phyloP scores from a whole-genome alignment of 2,329 filamentous ascomycete genomes.

The Xylaria sp. region DNA sequence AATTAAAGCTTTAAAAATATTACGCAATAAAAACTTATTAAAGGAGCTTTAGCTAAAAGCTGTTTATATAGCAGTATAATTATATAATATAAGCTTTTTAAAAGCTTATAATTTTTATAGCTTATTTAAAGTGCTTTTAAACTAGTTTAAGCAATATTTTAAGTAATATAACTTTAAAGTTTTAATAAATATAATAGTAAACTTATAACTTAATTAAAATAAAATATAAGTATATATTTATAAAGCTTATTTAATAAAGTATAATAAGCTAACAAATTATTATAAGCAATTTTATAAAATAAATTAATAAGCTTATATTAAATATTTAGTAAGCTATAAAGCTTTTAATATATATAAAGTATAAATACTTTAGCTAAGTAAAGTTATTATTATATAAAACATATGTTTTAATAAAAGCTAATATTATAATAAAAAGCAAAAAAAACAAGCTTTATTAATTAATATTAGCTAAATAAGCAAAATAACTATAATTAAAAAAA shows the following conservation, averaged over 20 bases:
- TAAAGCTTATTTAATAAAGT: background rate
- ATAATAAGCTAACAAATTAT: background rate
- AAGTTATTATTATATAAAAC: constrained; percentile 8
- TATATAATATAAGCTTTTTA: constrained; percentile 8
- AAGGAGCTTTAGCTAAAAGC: background rate
- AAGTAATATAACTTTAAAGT: background rate
- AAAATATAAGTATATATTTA: background rate
- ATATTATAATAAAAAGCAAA: background rate
- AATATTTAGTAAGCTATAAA: constrained; percentile 8
- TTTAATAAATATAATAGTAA: background rate
- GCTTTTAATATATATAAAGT: background rate
- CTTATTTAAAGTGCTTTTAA: background rate
- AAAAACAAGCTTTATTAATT: no score
- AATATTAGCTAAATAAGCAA: background rate
- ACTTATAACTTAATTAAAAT: background rate
- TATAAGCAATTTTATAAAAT: background rate
- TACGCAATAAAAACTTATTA: background rate
- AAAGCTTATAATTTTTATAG: constrained; percentile 5
- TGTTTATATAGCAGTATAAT: background rate
- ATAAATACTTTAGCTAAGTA: background rate
- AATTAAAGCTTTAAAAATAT: background rate
- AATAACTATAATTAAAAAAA: background rate
- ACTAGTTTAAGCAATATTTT: constrained; percentile 1
- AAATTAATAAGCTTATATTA: background rate
- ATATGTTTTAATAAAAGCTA: background rate